A percentile compares a stretch with the other conserved stretches of the same genome.
phyloP scores from a whole-genome alignment of 176 grass and related monocot genomes.

The Ensete glaucum region DNA sequence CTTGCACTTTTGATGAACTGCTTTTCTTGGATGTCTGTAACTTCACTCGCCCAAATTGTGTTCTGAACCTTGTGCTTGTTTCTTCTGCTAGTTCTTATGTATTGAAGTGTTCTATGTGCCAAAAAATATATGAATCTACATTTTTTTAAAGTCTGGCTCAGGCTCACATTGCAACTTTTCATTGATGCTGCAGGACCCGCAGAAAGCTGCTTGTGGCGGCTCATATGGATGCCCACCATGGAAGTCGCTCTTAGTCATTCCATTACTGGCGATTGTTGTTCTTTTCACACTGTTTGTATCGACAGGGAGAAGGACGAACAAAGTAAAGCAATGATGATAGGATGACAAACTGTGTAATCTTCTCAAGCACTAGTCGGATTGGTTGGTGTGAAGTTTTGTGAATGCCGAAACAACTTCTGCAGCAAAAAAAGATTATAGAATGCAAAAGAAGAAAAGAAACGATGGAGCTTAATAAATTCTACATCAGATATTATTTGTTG shows the following conservation, averaged over 20 bases:
- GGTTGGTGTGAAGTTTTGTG: neutral
- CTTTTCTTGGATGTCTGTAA: neutral
- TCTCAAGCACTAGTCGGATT: too few relatives aligned
- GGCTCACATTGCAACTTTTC: neutral
- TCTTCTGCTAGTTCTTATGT: neutral
- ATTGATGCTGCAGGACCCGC: conserved; percentile 1
- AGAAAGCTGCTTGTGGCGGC: neutral
- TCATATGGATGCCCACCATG: neutral
- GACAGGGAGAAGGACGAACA: neutral
- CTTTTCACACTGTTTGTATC: neutral
- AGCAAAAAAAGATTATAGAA: too few relatives aligned
- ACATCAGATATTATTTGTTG: too few relatives aligned
- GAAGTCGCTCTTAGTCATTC: neutral
- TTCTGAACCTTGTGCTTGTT: neutral
- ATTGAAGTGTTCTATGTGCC: too few relatives aligned
- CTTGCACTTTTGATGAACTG: neutral
- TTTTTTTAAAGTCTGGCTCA: too few relatives aligned
- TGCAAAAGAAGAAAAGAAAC: too few relatives aligned
- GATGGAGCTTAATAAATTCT: too few relatives aligned
- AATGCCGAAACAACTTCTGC: neutral
- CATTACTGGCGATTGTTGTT: neutral
- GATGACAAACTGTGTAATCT: too few relatives aligned
- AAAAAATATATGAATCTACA: too few relatives aligned
- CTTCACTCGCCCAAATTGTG: neutral
- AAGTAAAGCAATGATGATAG: neutral